These are phyloP conservation scores for Macrophomina phaseolina DNA, from an alignment of 2,329 filamentous ascomycete species.

Conservation along the genomic window DNA sequence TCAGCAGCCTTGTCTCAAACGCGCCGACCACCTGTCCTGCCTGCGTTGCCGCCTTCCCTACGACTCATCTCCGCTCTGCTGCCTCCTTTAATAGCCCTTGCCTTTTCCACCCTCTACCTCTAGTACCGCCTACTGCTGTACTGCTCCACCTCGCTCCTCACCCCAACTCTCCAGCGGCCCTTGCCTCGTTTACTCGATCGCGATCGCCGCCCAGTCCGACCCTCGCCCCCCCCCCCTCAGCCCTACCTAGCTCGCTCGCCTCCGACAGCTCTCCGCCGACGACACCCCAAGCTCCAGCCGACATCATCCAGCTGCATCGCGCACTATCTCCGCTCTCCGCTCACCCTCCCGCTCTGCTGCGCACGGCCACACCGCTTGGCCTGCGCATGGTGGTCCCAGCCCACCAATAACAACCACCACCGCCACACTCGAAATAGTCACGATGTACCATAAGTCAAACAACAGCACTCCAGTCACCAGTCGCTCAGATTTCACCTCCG, in stretches of 20 bases:
- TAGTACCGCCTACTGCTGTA: slow-evolving; percentile 29
- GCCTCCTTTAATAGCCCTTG: slow-evolving; percentile 32
- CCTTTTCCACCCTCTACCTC: slow-evolving; percentile 21
- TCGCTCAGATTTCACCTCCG: slow-evolving; percentile 48
- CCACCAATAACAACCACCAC: slow-evolving; percentile 38
- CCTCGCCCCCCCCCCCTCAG: neutral
- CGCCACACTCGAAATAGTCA: slow-evolving; percentile 35
- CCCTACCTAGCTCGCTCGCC: slow-evolving; percentile 29
- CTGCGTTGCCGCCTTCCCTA: slow-evolving; percentile 32
- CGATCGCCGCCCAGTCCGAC: slow-evolving; percentile 35
- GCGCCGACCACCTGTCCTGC: slow-evolving; percentile 25
- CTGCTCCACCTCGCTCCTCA: slow-evolving; percentile 31
- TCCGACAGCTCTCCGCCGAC: slow-evolving; percentile 30
- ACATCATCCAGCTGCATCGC: slow-evolving; percentile 18
- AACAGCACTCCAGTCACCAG: slow-evolving; percentile 49
- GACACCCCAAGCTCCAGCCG: neutral
- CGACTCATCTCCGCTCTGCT: slow-evolving; percentile 33
- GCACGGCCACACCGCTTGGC: slow-evolving; percentile 22
- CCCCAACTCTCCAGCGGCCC: slow-evolving; percentile 26
- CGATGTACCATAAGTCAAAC: slow-evolving; percentile 43
- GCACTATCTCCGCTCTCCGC: slow-evolving; percentile 31
- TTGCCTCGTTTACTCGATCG: slow-evolving; percentile 40
- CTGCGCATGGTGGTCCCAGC: slow-evolving; percentile 28
- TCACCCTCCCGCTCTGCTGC: slow-evolving; percentile 17
- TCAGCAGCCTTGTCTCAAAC: slow-evolving; percentile 28